These are phyloP conservation scores for Chlamydomonas eustigma DNA, from an alignment of 139 green algal genomes.

Conservation along the genomic window DNA sequence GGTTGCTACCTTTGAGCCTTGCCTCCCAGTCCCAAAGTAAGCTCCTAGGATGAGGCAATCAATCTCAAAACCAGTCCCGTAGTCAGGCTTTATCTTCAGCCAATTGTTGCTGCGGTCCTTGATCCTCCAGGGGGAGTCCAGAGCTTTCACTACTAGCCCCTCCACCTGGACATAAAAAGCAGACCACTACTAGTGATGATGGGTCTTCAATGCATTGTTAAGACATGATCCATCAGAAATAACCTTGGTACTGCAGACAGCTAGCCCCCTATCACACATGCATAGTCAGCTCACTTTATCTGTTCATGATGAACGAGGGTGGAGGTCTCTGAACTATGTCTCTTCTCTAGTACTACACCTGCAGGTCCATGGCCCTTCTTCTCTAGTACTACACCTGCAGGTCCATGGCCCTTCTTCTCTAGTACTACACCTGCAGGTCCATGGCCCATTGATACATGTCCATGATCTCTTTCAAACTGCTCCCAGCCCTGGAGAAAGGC, in stretches of 20 bases:
- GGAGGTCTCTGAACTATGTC: no score
- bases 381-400: no score
- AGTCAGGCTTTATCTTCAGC: constrained; percentile 54
- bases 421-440: not conserved
- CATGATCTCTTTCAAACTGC: constrained; percentile 11
- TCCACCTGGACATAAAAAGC: constrained; percentile 57
- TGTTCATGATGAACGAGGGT: no score
- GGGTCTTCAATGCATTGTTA: no score
- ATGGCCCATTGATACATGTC: not conserved
- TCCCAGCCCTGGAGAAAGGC: not conserved
- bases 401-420: not conserved
- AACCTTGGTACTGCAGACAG: no score
- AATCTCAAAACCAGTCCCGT: not conserved
- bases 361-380: no score
- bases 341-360: no score
- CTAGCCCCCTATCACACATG: no score
- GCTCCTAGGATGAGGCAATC: not conserved
- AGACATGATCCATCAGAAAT: no score
- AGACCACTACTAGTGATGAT: not conserved
- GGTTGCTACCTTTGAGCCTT: not conserved
- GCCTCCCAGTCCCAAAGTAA: not conserved
- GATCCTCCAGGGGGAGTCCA: constrained; percentile 62
- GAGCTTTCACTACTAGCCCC: constrained; percentile 78
- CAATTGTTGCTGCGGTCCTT: constrained; percentile 62
- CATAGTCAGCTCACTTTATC: no score